Percentiles rank a stretch among this genome's conserved stretches.
Conservation (phyloP, 2,329 filamentous ascomycete species). For the Lachnellula arida region DNA sequence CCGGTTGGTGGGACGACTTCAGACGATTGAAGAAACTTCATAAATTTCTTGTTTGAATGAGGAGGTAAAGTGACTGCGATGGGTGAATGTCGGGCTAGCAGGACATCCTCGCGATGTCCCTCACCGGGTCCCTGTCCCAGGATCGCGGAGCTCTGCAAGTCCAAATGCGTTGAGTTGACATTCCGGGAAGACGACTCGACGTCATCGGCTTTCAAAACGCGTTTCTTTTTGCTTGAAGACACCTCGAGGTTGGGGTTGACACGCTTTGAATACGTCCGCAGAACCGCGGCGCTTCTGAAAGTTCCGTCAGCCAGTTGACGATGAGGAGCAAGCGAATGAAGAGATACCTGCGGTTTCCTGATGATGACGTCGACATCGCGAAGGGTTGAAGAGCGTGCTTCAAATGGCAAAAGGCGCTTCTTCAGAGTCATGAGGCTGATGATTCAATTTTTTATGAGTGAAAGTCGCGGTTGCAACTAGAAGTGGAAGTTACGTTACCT, state of each 20-base stretch:
- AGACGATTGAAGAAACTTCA: too few species aligned
- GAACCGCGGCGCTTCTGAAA: constrained; percentile 7
- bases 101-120: not conserved
- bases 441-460: too few species aligned
- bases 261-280: constrained; percentile 26
- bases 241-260: constrained; percentile 13
- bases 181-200: not conserved
- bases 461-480: too few species aligned
- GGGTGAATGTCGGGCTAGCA: not conserved
- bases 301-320: constrained; percentile 6
- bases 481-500: too few species aligned
- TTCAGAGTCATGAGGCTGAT: not conserved
- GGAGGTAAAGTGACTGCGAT: not conserved
- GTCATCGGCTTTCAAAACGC: constrained; percentile 1
- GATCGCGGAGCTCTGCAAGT: not conserved
- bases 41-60: too few species aligned
- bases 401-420: too few species aligned
- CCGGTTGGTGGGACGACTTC: too few species aligned
- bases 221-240: constrained; percentile 18
- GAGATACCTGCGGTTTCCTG: not conserved
- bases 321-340: not conserved
- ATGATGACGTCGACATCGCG: not conserved
- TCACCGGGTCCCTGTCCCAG: too few species aligned
- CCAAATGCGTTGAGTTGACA: not conserved
- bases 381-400: too few species aligned